These are phyloP conservation scores for Dactylorhiza incarnata DNA, from an alignment of 106 monocot species.

Conservation along the genomic window DNA sequence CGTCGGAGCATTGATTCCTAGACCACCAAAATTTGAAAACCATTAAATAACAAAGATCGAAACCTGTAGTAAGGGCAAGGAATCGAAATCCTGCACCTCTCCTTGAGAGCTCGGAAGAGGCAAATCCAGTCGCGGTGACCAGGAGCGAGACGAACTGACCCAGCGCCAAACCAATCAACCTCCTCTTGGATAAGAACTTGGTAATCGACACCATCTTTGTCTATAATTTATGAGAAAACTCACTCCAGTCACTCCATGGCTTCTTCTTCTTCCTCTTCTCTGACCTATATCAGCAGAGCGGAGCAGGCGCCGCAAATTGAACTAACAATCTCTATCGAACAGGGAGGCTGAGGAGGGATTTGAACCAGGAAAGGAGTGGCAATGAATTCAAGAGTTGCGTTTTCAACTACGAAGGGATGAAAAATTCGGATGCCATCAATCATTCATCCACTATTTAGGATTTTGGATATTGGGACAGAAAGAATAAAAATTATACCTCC, in stretches of 20 bases:
- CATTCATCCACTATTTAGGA: too few species aligned
- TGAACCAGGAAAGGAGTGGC: background rate
- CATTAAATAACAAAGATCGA: background rate
- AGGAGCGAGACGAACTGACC: slow-evolving; percentile 84
- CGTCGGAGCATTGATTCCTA: slow-evolving; percentile 79
- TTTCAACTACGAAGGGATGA: background rate
- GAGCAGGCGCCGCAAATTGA: background rate
- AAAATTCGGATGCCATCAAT: background rate
- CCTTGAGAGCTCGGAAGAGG: slow-evolving; percentile 83
- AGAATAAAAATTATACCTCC: too few species aligned
- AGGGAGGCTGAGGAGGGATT: background rate
- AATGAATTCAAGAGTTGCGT: background rate
- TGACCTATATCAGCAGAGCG: background rate
- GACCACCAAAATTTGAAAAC: background rate
- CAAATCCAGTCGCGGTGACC: slow-evolving; percentile 74
- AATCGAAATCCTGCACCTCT: slow-evolving; percentile 29
- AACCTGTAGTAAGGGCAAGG: background rate
- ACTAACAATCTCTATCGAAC: background rate
- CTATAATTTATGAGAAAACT: background rate
- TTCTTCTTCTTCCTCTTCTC: too few species aligned
- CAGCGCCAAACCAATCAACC: slow-evolving; percentile 15
- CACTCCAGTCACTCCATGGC: background rate
- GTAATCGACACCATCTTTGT: background rate
- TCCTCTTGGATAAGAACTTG: background rate
- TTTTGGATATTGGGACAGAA: too few species aligned